Evolutionary conservation across 495 filamentous ascomycete genomes (phyloP).

Genomic region (Neurospora sp.): DNA sequence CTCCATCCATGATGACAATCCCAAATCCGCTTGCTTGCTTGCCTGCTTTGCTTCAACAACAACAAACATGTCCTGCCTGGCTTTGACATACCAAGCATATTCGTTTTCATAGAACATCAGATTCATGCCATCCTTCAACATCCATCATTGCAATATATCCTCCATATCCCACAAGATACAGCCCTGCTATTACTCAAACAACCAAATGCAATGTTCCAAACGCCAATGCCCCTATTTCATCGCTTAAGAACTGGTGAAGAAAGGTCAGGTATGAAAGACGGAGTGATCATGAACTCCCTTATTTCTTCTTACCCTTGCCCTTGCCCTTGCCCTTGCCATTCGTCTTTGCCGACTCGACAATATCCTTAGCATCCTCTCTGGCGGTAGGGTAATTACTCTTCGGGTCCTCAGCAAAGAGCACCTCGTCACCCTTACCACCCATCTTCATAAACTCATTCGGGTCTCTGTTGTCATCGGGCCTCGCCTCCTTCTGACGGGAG

Average conservation of each 20-base stretch:
- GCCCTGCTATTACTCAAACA: background rate
- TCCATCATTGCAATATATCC: background rate
- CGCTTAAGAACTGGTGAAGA: background rate
- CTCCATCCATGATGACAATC: background rate
- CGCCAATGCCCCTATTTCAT: background rate
- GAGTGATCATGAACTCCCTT: background rate
- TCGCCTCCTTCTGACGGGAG: constrained; percentile 35
- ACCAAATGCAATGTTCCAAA: background rate
- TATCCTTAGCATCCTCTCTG: constrained; percentile 20
- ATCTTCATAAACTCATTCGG: constrained; percentile 68
- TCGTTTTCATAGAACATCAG: background rate
- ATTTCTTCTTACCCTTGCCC: constrained; percentile 12
- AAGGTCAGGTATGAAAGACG: background rate
- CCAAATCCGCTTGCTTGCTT: background rate
- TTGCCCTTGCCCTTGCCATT: constrained; percentile 21
- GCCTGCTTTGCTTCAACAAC: background rate
- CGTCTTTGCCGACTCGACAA: constrained; percentile 18
- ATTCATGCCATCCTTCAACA: background rate
- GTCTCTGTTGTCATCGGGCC: constrained; percentile 52
- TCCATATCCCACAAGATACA: background rate
- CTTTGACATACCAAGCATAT: background rate
- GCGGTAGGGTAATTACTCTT: constrained; percentile 31
- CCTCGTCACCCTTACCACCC: constrained; percentile 74
- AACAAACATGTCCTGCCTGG: background rate
- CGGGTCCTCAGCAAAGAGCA: constrained; percentile 56